phyloP scores from a whole-genome alignment of 2,329 filamentous ascomycete species.

The Dactylonectria macrodidyma region DNA sequence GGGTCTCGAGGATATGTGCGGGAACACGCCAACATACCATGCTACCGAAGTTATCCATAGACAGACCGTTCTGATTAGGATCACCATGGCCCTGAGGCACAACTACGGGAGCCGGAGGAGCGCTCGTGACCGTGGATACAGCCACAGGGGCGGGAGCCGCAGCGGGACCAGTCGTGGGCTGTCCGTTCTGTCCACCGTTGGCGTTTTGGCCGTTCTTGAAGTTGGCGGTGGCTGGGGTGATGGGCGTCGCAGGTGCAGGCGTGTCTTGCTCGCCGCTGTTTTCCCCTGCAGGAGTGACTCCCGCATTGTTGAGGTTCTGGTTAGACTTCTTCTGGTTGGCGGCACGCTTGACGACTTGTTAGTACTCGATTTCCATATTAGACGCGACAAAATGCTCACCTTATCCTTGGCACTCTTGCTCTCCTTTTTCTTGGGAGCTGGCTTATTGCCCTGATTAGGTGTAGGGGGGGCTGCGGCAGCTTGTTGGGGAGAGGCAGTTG shows the following conservation, averaged over 20 bases:
- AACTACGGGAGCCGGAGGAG: conserved; percentile 59
- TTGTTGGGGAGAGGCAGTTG: conserved; percentile 74
- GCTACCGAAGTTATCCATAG: conserved; percentile 60
- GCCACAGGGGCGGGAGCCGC: conserved; percentile 48
- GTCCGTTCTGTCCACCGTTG: conserved; percentile 51
- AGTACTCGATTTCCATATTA: conserved; percentile 25
- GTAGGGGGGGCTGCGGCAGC: conserved; percentile 81
- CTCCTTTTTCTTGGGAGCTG: conserved; percentile 84
- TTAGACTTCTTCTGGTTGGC: conserved; percentile 75
- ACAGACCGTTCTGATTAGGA: conserved; percentile 59
- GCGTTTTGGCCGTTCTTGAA: conserved; percentile 58
- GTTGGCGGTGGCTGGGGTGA: conserved; percentile 70
- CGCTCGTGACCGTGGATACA: conserved; percentile 48
- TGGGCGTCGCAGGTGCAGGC: conserved; percentile 74
- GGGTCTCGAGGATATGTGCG: conserved; percentile 19
- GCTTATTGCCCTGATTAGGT: conserved; percentile 80
- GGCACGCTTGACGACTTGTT: conserved; percentile 56
- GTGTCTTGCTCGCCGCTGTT: conserved; percentile 69
- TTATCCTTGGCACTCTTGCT: conserved; percentile 76
- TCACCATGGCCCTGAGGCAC: conserved; percentile 64
- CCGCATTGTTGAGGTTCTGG: conserved; percentile 64
- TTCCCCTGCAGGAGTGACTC: conserved; percentile 72
- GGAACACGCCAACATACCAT: conserved; percentile 58
- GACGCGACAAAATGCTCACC: conserved; percentile 65
- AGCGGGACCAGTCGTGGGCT: conserved; percentile 48